These are phyloP conservation scores for Orbilia brochopaga DNA, from an alignment of 2,329 filamentous ascomycete genomes.

Conservation along the genomic window DNA sequence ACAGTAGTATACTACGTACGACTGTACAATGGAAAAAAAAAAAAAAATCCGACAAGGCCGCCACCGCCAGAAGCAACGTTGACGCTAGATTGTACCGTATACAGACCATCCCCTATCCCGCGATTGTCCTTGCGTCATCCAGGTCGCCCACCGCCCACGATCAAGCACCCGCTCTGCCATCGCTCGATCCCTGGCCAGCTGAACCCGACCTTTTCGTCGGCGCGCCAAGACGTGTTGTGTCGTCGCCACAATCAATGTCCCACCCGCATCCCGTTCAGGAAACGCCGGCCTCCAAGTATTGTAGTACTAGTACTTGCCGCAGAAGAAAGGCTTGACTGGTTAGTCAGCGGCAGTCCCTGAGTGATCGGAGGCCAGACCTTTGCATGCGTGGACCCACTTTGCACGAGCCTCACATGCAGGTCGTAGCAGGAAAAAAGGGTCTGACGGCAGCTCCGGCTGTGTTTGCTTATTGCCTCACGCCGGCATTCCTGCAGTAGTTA, in stretches of 20 bases:
- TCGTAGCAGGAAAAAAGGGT: conserved; percentile 13
- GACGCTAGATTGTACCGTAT: neutral
- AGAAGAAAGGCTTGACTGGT: conserved; percentile 10
- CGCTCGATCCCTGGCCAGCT: conserved; percentile 28
- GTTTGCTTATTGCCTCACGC: conserved; percentile 49
- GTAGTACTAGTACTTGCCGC: conserved; percentile 38
- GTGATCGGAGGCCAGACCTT: neutral
- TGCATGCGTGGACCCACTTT: conserved; percentile 21
- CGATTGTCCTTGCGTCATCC: conserved; percentile 34
- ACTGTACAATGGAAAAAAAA: neutral
- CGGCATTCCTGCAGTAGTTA: too few species aligned
- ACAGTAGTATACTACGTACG: too few species aligned
- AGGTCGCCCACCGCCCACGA: neutral
- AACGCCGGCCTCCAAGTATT: neutral
- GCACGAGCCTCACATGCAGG: neutral
- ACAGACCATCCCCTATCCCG: conserved; percentile 25
- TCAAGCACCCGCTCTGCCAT: neutral
- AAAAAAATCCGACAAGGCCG: conserved; percentile 34
- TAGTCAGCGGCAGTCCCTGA: conserved; percentile 24
- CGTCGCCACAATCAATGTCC: conserved; percentile 42
- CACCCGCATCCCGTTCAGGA: neutral
- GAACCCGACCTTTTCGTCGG: conserved; percentile 9
- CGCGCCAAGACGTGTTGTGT: conserved; percentile 24
- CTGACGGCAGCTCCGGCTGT: conserved; percentile 8
- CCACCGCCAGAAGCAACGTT: conserved; percentile 16